phyloP scores from a whole-genome alignment of 2,329 filamentous ascomycete genomes.

The Fusarium sp. region DNA sequence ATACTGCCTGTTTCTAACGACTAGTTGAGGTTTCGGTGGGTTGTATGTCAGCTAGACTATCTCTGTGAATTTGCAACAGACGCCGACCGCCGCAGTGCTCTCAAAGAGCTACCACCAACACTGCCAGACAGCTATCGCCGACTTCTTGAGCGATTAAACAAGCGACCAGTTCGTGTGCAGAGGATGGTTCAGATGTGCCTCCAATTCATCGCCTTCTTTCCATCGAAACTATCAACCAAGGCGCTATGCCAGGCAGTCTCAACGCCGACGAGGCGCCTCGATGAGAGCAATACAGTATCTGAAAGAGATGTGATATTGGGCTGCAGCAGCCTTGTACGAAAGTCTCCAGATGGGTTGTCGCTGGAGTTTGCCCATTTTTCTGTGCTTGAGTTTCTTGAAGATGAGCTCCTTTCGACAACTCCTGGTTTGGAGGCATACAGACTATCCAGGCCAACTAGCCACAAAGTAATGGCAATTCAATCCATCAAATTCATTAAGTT shows the following conservation, averaged over 20 bases:
- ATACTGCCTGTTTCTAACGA: not conserved
- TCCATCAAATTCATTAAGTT: conserved; percentile 28
- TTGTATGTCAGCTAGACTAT: conserved; percentile 39
- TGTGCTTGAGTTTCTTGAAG: conserved; percentile 31
- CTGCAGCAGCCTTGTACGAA: conserved; percentile 33
- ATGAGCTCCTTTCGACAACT: not conserved
- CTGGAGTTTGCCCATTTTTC: conserved; percentile 40
- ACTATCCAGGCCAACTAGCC: accelerated
- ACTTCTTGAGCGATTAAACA: conserved; percentile 7
- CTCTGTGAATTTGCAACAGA: conserved; percentile 27
- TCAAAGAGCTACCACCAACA: conserved; percentile 9
- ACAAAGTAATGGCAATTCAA: not conserved
- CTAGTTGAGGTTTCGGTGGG: conserved; percentile 37
- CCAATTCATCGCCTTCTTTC: conserved; percentile 6
- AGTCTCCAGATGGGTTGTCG: not conserved
- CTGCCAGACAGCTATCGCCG: conserved; percentile 28
- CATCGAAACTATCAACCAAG: not conserved
- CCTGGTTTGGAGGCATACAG: not conserved
- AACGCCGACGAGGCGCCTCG: not conserved
- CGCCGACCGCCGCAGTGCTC: conserved; percentile 20
- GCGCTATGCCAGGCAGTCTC: conserved; percentile 24
- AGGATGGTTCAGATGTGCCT: conserved; percentile 23
- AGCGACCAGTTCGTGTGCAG: not conserved
- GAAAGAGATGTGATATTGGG: conserved; percentile 12
- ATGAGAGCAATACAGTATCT: not conserved